phyloP scores from a whole-genome alignment of 2,329 filamentous ascomycete species.

The Scytalidium sp. region DNA sequence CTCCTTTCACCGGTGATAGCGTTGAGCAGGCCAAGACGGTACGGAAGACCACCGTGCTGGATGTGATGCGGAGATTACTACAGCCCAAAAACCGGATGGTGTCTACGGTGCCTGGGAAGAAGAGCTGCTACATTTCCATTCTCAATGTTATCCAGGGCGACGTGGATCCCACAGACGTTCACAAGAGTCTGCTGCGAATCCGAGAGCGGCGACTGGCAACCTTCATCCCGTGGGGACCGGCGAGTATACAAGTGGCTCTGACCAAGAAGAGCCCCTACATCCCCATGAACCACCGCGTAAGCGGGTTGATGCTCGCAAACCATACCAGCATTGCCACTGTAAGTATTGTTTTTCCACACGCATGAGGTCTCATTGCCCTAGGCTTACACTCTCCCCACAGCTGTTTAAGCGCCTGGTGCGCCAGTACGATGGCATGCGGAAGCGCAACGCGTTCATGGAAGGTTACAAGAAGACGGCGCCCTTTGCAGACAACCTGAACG shows the following conservation, averaged over 20 bases:
- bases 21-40: constrained; percentile 97
- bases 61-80: constrained; percentile 92
- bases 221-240: constrained; percentile 98
- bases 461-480: constrained; percentile 94
- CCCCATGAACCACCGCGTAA: constrained; percentile 89
- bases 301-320: constrained; percentile 95
- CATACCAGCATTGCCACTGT: constrained; percentile 94
- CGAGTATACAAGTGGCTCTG: constrained; percentile 93
- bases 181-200: constrained; percentile 96
- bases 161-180: constrained; percentile 95
- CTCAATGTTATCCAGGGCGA: constrained; percentile 99
- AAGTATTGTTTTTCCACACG: constrained; percentile 27
- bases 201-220: constrained; percentile 89
- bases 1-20: constrained; percentile 93
- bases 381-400: constrained; percentile 29
- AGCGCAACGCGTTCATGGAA: constrained; percentile 95
- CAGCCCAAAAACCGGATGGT: constrained; percentile 99
- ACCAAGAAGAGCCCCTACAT: constrained; percentile 97
- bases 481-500: constrained; percentile 85
- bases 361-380: neutral
- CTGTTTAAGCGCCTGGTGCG: constrained; percentile 91
- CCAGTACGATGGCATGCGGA: constrained; percentile 91
- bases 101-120: constrained; percentile 90
- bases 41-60: constrained; percentile 94
- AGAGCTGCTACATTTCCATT: constrained; percentile 98